Conservation (phyloP, 257 asterid species). For the Agastache rugosa region DNA sequence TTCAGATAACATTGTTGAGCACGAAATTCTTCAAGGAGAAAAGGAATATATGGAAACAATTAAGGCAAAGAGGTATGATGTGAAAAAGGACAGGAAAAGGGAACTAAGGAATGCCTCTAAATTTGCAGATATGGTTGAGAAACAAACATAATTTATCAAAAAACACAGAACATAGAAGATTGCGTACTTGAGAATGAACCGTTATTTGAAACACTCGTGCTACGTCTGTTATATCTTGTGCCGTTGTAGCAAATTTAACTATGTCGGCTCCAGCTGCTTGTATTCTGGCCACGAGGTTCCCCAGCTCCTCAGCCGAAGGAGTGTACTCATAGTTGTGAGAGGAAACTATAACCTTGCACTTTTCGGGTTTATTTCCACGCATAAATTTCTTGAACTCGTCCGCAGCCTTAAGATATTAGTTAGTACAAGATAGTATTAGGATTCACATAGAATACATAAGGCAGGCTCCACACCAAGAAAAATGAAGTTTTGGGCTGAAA, state of each 20-base stretch:
- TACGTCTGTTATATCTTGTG: slow-evolving; percentile 80
- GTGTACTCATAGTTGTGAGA: slow-evolving; percentile 87
- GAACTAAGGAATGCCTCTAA: slow-evolving; percentile 1
- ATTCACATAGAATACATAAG: slow-evolving; percentile 8
- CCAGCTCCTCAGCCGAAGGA: slow-evolving; percentile 84
- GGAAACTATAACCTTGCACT: slow-evolving; percentile 90
- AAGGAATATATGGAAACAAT: neutral
- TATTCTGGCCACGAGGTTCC: slow-evolving; percentile 87
- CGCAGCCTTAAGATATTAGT: slow-evolving; percentile 60
- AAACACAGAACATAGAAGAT: neutral
- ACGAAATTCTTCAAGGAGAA: slow-evolving; percentile 1
- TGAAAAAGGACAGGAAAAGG: neutral
- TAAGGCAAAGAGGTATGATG: neutral
- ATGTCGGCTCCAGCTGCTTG: slow-evolving; percentile 99
- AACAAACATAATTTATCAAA: neutral
- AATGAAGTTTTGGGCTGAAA: slow-evolving; percentile 27
- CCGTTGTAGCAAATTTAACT: slow-evolving; percentile 93
- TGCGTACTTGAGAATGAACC: slow-evolving; percentile 84
- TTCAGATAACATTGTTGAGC: neutral
- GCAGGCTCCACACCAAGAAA: slow-evolving; percentile 8
- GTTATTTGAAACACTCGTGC: slow-evolving; percentile 89
- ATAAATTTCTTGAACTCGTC: slow-evolving; percentile 69
- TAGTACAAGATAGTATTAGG: slow-evolving; percentile 29
- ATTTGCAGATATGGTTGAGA: neutral
- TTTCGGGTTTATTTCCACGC: slow-evolving; percentile 63